Evolutionary conservation across 1,139 yeast species (phyloP).

Genomic region (Yamadazyma atmosphaerica): DNA sequence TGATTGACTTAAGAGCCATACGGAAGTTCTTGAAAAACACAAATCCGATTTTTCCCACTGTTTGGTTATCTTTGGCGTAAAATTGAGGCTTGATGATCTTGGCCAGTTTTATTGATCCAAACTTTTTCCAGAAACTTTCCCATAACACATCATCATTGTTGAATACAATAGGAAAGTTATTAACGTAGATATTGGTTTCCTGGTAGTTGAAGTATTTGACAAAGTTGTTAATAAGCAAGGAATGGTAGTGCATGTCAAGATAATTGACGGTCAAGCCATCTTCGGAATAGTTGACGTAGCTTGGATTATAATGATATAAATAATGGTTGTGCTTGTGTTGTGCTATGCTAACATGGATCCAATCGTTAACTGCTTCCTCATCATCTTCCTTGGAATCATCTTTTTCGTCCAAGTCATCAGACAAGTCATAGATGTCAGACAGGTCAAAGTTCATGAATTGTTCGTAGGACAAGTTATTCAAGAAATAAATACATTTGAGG

Average conservation of each 20-base stretch:
- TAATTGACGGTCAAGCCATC: constrained; percentile 6
- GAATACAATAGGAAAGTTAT: constrained; percentile 47
- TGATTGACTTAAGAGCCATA: constrained; percentile 41
- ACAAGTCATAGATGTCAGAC: constrained; percentile 15
- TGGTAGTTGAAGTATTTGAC: constrained; percentile 39
- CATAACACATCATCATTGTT: constrained; percentile 40
- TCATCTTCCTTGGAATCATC: constrained; percentile 28
- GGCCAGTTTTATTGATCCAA: constrained; percentile 45
- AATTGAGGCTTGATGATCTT: constrained; percentile 46
- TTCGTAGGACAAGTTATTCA: constrained; percentile 27
- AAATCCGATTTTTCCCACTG: constrained; percentile 42
- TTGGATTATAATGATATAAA: constrained; percentile 21
- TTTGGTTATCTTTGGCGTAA: constrained; percentile 22
- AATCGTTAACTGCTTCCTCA: constrained; percentile 2
- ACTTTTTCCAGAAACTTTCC: constrained; percentile 43
- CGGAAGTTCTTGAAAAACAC: constrained; percentile 39
- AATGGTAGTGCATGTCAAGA: constrained; percentile 9
- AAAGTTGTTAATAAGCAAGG: constrained; percentile 9
- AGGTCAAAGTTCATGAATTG: constrained; percentile 25
- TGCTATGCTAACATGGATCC: constrained; percentile 31
- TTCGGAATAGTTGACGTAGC: constrained; percentile 11
- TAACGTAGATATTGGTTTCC: constrained; percentile 61
- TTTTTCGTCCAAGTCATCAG: constrained; percentile 11
- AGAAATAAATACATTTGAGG: constrained; percentile 31
- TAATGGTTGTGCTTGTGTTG: constrained; percentile 43